A percentile compares a stretch with the other conserved stretches of the same genome.
These are phyloP conservation scores for Leccinum broughii DNA, from an alignment of 768 basidiomycete species.

Conservation along the genomic window DNA sequence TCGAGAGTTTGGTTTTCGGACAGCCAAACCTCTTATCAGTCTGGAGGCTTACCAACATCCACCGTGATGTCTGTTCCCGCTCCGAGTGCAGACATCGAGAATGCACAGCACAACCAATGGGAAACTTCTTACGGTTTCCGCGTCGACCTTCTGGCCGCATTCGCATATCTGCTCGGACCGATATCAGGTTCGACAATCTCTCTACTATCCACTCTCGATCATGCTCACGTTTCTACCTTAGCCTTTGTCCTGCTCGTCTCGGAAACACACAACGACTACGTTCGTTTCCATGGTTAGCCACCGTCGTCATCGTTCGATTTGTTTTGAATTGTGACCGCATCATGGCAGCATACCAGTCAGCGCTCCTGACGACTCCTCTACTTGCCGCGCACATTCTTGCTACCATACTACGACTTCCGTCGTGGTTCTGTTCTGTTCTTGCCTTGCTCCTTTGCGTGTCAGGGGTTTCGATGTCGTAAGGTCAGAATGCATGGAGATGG, in stretches of 20 bases:
- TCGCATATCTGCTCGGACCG: slow-evolving; percentile 68
- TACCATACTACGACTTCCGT: slow-evolving; percentile 52
- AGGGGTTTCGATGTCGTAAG: slow-evolving; percentile 59
- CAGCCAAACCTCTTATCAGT: slow-evolving; percentile 60
- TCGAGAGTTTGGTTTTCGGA: slow-evolving; percentile 55
- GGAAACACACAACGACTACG: slow-evolving; percentile 76
- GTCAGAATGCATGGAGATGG: background rate
- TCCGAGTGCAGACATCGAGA: slow-evolving; percentile 39
- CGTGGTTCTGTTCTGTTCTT: slow-evolving; percentile 50
- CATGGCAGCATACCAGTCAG: slow-evolving; percentile 72
- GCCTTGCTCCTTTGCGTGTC: slow-evolving; percentile 45
- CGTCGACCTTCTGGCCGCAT: slow-evolving; percentile 65
- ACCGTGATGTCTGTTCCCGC: slow-evolving; percentile 41
- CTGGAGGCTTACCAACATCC: slow-evolving; percentile 63
- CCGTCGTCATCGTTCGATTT: slow-evolving; percentile 7
- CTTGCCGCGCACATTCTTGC: slow-evolving; percentile 55
- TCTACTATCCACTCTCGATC: background rate
- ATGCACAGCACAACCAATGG: slow-evolving; percentile 57
- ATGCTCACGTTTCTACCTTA: slow-evolving; percentile 23
- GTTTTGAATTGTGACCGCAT: slow-evolving; percentile 7
- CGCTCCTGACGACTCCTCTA: slow-evolving; percentile 65
- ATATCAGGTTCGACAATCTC: slow-evolving; percentile 56
- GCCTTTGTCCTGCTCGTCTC: slow-evolving; percentile 65
- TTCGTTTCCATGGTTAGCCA: slow-evolving; percentile 71
- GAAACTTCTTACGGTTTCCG: slow-evolving; percentile 67